Evolutionary conservation across 768 basidiomycete species (phyloP).

Genomic region (Tulasnella sp.): DNA sequence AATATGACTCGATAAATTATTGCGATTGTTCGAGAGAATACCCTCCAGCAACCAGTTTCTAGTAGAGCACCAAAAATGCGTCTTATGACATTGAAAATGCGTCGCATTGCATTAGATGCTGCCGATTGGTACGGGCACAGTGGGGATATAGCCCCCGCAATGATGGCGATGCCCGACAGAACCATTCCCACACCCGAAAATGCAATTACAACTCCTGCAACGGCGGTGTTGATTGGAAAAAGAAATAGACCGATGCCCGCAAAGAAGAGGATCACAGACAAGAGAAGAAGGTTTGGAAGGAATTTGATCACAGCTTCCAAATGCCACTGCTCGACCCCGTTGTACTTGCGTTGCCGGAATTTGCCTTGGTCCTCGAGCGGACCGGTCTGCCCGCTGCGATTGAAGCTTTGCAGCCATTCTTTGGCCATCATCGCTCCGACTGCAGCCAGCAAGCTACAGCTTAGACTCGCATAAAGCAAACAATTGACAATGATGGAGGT

Average conservation of each 20-base stretch:
- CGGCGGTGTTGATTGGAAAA: slow-evolving; percentile 4
- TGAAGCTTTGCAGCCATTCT: slow-evolving; percentile 13
- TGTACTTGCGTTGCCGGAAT: background rate
- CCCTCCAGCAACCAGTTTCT: too few species aligned
- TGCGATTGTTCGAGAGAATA: background rate
- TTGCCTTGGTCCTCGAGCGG: background rate
- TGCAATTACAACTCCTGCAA: slow-evolving; percentile 12
- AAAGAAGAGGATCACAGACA: slow-evolving; percentile 6
- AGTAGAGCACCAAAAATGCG: too few species aligned
- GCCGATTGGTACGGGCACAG: slow-evolving; percentile 14
- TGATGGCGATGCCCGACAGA: background rate
- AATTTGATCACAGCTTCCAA: background rate
- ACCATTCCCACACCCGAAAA: background rate
- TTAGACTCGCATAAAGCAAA: too few species aligned
- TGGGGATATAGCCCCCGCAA: background rate
- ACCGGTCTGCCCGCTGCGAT: slow-evolving; percentile 13
- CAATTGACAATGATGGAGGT: too few species aligned
- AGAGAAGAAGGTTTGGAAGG: slow-evolving; percentile 4
- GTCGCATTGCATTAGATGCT: background rate
- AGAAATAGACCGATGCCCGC: background rate
- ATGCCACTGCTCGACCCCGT: slow-evolving; percentile 9
- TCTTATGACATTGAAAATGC: too few species aligned
- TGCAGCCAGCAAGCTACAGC: too few species aligned
- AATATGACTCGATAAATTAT: too few species aligned
- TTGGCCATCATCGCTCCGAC: background rate